phyloP scores from a whole-genome alignment of 2,329 filamentous ascomycete species.

The Tolypocladium nubicola region DNA sequence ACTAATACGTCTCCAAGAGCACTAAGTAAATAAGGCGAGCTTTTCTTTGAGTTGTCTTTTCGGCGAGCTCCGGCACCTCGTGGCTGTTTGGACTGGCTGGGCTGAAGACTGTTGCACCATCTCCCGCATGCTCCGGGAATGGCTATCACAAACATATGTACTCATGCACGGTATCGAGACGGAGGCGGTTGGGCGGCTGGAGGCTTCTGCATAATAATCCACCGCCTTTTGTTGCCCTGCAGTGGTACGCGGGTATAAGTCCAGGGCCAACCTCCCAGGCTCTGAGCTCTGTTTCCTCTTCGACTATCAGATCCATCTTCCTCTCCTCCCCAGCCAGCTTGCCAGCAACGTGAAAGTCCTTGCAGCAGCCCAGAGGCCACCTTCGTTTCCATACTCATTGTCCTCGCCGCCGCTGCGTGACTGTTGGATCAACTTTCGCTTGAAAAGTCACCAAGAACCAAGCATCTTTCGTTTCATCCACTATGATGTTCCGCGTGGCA shows the following conservation, averaged over 20 bases:
- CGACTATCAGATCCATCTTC: not conserved
- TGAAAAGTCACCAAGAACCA: not conserved
- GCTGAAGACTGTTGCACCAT: not conserved
- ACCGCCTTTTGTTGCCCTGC: not conserved
- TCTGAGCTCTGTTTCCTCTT: not conserved
- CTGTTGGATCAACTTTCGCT: not conserved
- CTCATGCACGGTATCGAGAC: conserved; percentile 1
- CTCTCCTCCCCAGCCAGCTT: not conserved
- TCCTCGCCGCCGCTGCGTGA: not conserved
- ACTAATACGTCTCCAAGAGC: not conserved
- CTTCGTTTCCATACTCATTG: not conserved
- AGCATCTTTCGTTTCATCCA: not conserved
- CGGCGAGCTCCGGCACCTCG: not conserved
- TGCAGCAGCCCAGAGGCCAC: not conserved
- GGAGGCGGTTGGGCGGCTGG: not conserved
- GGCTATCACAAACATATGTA: not conserved
- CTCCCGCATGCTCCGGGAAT: no score
- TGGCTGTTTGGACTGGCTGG: not conserved
- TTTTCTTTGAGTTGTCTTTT: not conserved
- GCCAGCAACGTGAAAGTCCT: not conserved
- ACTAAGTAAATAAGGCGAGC: not conserved
- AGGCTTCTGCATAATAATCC: not conserved
- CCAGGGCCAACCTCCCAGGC: not conserved
- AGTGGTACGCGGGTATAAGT: conserved; percentile 1
- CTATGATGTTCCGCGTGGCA: conserved; percentile 2